These are phyloP conservation scores for Peronosclerospora sorghi DNA, from an alignment of 352 stramenopile genomes.

Conservation along the genomic window DNA sequence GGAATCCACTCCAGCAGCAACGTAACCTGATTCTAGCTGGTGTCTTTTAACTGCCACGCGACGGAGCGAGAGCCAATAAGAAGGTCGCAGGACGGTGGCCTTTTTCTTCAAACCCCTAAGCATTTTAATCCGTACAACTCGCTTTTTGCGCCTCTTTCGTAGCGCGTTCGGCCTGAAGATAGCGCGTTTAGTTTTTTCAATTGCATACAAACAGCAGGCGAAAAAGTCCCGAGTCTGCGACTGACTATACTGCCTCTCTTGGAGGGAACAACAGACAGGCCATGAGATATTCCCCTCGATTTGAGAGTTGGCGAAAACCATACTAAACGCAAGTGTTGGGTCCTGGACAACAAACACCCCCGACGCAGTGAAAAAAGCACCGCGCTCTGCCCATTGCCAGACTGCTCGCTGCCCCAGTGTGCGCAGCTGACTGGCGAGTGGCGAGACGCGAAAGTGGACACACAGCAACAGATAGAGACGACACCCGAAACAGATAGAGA, in stretches of 20 bases:
- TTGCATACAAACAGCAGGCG: constrained; percentile 9
- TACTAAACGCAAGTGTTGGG: constrained; percentile 11
- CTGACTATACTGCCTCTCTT: constrained; percentile 16
- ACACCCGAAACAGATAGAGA: constrained; percentile 2
- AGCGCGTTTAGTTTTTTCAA: constrained; percentile 3
- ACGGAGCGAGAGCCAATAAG: too few species aligned
- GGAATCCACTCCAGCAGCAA: too few species aligned
- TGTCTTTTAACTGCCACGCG: too few species aligned
- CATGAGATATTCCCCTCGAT: constrained; percentile 9
- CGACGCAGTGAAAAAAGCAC: background rate
- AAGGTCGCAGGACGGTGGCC: background rate
- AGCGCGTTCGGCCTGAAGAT: too few species aligned
- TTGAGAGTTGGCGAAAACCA: constrained; percentile 6
- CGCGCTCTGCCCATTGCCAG: constrained; percentile 19
- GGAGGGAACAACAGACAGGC: constrained; percentile 16
- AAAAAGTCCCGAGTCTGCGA: constrained; percentile 8
- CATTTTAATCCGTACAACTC: too few species aligned
- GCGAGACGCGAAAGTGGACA: background rate
- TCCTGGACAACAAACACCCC: too few species aligned
- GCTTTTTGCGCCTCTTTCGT: too few species aligned
- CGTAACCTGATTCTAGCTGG: too few species aligned
- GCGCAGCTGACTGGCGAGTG: constrained; percentile 11
- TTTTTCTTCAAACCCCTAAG: too few species aligned
- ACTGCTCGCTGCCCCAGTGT: constrained; percentile 10
- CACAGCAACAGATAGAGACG: constrained; percentile 1